These are phyloP conservation scores for Dendrocalamus sinicus DNA, from an alignment of 176 grass and related monocot species.

Conservation along the genomic window DNA sequence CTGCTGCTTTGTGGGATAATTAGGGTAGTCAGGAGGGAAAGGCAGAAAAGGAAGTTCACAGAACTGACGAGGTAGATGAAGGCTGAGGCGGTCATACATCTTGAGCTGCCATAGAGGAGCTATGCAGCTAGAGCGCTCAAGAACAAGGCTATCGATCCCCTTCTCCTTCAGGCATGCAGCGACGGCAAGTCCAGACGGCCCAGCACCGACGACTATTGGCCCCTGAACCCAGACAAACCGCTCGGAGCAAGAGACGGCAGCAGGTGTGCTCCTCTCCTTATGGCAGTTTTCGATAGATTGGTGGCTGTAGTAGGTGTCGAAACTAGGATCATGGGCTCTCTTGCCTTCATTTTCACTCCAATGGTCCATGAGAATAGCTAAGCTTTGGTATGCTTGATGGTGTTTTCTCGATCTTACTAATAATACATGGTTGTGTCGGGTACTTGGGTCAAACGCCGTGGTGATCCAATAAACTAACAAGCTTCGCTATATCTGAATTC, in stretches of 20 bases:
- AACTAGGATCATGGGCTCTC: conserved; percentile 77
- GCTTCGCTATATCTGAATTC: conserved; percentile 37
- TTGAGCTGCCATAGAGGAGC: conserved; percentile 90
- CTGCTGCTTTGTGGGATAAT: conserved; percentile 84
- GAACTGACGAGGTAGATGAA: conserved; percentile 91
- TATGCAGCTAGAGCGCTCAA: conserved; percentile 87
- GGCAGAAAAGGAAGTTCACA: conserved; percentile 92
- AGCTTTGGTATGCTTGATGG: conserved; percentile 32
- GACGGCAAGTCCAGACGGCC: conserved; percentile 89
- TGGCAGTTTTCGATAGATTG: conserved; percentile 32
- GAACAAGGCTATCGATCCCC: conserved; percentile 68
- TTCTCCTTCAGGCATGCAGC: conserved; percentile 85
- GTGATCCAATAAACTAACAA: background rate
- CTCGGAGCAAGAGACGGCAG: conserved; percentile 33
- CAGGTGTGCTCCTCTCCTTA: conserved; percentile 28
- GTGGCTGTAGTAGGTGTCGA: conserved; percentile 43
- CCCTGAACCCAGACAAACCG: conserved; percentile 57
- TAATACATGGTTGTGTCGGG: background rate
- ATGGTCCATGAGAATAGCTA: conserved; percentile 48
- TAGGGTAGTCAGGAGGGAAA: conserved; percentile 72
- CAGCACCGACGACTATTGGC: conserved; percentile 84
- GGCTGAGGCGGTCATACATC: conserved; percentile 89
- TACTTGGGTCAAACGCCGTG: background rate
- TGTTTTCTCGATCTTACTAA: conserved; percentile 47
- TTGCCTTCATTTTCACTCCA: conserved; percentile 85